Conservation (phyloP, 169 alveolate genomes). For the Perkinsus chesapeaki region DNA sequence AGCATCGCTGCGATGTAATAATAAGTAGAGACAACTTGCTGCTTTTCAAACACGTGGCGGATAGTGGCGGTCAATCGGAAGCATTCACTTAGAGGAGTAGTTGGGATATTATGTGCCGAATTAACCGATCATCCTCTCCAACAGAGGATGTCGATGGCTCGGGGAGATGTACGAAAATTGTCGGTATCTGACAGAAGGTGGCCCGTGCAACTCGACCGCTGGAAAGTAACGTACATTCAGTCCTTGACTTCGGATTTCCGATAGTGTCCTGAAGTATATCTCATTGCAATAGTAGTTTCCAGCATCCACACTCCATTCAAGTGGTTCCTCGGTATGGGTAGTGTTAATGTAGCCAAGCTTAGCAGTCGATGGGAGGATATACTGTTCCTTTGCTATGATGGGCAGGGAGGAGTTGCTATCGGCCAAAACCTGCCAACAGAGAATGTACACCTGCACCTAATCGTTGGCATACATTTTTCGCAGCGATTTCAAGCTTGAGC, state of each 20-base stretch:
- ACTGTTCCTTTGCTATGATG: neutral
- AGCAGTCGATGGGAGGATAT: neutral
- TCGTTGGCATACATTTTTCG: neutral
- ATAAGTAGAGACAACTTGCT: neutral
- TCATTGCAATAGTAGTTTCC: neutral
- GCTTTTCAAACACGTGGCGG: neutral
- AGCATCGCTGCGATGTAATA: neutral
- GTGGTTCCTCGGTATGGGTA: neutral
- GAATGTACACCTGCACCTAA: neutral
- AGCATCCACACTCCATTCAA: neutral
- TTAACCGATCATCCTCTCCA: neutral
- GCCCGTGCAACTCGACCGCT: neutral
- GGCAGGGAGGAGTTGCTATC: neutral
- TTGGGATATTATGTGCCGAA: neutral
- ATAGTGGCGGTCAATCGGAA: neutral
- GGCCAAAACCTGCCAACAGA: neutral
- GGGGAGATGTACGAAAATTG: neutral
- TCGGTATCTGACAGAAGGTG: neutral
- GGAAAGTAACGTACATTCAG: neutral
- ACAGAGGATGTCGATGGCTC: neutral
- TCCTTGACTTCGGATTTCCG: neutral
- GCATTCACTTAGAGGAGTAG: neutral
- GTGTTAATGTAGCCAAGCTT: neutral
- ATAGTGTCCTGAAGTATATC: neutral
- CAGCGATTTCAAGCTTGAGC: neutral